Evolutionary conservation across 345 rosid species (phyloP).

Genomic region (Psidium guajava): DNA sequence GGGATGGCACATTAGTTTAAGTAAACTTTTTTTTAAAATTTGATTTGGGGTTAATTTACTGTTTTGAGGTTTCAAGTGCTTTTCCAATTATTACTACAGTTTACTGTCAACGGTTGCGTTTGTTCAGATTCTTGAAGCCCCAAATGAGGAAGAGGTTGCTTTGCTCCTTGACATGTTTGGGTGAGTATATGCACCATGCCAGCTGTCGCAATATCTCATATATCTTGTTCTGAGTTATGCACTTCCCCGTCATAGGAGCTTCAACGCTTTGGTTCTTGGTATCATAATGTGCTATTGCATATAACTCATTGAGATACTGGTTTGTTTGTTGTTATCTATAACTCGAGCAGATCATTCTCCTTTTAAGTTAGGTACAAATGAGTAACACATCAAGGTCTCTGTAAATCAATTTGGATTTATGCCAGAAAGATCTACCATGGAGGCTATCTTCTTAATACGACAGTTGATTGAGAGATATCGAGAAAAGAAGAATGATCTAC

Average conservation of each 20-base stretch:
- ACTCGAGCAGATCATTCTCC: background rate
- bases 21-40: background rate
- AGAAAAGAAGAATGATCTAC: too few species aligned
- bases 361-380: background rate
- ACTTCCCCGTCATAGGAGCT: background rate
- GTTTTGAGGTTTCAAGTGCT: background rate
- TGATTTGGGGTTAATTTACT: background rate
- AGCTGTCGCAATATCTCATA: background rate
- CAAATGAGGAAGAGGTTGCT: slow-evolving; percentile 82
- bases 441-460: too few species aligned
- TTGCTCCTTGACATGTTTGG: slow-evolving; percentile 76
- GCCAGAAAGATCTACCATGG: too few species aligned
- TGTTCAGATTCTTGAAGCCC: slow-evolving; percentile 90
- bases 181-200: slow-evolving; percentile 25
- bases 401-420: too few species aligned
- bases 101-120: slow-evolving; percentile 7
- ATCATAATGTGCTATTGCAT: background rate
- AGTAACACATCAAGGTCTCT: too few species aligned
- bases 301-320: background rate
- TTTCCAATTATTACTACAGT: background rate
- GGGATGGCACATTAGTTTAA: background rate
- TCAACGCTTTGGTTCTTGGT: background rate
- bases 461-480: too few species aligned
- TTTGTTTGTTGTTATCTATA: background rate
- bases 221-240: background rate